Evolutionary conservation across 2,329 filamentous ascomycete species (phyloP).

Genomic region (Cladophialophora yegresii): DNA sequence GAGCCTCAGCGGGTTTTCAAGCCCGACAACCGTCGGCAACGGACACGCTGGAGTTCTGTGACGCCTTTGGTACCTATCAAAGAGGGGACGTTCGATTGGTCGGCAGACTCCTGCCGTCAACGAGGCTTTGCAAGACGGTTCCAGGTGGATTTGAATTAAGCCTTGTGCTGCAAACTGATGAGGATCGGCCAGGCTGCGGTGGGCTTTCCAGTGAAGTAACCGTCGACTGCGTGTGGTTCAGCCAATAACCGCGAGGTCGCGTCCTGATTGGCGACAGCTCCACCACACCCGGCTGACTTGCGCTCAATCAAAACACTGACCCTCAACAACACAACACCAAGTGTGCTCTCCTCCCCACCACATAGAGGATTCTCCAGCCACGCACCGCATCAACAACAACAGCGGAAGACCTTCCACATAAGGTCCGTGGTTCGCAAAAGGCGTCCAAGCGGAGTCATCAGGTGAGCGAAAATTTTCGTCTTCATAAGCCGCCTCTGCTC

Average conservation of each 20-base stretch:
- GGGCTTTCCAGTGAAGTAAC: background rate
- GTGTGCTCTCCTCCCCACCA: slow-evolving; percentile 4
- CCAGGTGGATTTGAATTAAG: background rate
- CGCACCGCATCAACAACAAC: background rate
- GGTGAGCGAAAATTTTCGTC: slow-evolving; percentile 10
- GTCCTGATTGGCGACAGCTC: slow-evolving; percentile 1
- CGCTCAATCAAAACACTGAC: slow-evolving; percentile 5
- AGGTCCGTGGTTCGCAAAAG: background rate
- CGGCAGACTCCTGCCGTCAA: background rate
- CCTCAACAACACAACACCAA: background rate
- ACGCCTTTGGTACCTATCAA: background rate
- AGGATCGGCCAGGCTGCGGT: background rate
- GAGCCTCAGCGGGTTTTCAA: background rate
- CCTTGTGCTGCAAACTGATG: background rate
- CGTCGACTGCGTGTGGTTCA: background rate
- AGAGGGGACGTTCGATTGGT: background rate
- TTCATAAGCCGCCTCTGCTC: slow-evolving; percentile 1
- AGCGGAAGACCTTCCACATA: background rate
- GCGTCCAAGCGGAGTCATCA: background rate
- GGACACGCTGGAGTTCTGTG: background rate
- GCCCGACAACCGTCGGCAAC: background rate
- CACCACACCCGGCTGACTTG: background rate
- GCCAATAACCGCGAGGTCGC: background rate
- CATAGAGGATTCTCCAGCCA: slow-evolving; percentile 4
- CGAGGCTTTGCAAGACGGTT: background rate